These are phyloP conservation scores for Arthrinium phaeospermum DNA, from an alignment of 2,329 filamentous ascomycete species.

Conservation along the genomic window DNA sequence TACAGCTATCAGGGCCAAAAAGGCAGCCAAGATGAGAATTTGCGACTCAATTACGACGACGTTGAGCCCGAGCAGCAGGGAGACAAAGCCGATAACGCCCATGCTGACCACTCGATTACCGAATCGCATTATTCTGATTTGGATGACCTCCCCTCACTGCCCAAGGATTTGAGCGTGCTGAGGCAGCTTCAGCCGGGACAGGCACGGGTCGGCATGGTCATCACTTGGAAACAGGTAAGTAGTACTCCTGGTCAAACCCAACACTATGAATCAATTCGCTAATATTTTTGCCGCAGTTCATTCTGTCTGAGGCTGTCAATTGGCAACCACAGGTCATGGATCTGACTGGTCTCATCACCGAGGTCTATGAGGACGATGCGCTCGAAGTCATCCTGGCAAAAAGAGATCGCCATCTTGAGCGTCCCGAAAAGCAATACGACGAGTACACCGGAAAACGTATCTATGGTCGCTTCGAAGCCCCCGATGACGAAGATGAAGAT, in stretches of 20 bases:
- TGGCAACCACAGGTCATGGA: conserved; percentile 70
- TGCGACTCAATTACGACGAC: conserved; percentile 50
- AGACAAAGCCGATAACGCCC: conserved; percentile 34
- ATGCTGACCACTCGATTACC: conserved; percentile 29
- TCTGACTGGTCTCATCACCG: conserved; percentile 71
- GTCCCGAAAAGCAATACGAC: conserved; percentile 66
- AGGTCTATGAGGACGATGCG: conserved; percentile 54
- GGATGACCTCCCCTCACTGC: conserved; percentile 68
- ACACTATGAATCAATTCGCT: background rate
- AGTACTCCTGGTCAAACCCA: too few species aligned
- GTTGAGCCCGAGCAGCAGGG: conserved; percentile 36
- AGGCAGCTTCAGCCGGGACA: conserved; percentile 54
- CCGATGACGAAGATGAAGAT: conserved; percentile 65
- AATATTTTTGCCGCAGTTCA: conserved; percentile 44
- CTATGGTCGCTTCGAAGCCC: conserved; percentile 80
- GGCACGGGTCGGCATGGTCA: conserved; percentile 63
- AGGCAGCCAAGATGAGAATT: conserved; percentile 32
- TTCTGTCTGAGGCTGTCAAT: conserved; percentile 64
- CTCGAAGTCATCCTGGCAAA: conserved; percentile 71
- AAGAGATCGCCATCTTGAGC: conserved; percentile 65
- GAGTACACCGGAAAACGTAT: conserved; percentile 71
- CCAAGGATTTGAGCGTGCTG: conserved; percentile 61
- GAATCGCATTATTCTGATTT: conserved; percentile 53
- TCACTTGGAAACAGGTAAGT: conserved; percentile 65
- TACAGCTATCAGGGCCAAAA: conserved; percentile 38